phyloP scores from a whole-genome alignment of 202 grass and related monocot genomes.

The Eragrostis tef region DNA sequence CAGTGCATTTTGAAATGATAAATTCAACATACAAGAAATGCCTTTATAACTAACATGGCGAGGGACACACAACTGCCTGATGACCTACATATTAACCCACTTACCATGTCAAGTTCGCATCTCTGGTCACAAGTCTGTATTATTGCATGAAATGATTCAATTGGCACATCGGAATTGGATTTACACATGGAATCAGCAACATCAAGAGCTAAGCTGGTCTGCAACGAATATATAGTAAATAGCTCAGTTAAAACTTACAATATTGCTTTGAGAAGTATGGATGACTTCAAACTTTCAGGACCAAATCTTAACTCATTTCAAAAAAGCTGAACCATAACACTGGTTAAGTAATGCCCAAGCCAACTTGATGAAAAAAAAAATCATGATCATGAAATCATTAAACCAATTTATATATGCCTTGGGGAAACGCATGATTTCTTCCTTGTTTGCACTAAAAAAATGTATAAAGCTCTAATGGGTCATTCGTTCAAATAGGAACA shows the following conservation, averaged over 20 bases:
- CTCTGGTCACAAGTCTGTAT: constrained; percentile 75
- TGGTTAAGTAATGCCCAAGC: constrained; percentile 18
- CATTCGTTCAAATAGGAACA: constrained; percentile 25
- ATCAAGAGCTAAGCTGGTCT: constrained; percentile 81
- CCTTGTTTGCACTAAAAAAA: neutral
- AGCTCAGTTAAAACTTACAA: constrained; percentile 13
- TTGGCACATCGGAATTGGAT: constrained; percentile 59
- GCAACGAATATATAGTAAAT: constrained; percentile 47
- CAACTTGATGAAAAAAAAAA: constrained; percentile 25
- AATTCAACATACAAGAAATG: constrained; percentile 33
- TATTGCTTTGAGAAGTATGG: constrained; percentile 16
- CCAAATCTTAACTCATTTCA: neutral
- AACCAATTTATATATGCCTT: constrained; percentile 20
- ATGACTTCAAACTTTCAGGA: constrained; percentile 13
- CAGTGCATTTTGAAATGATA: constrained; percentile 13
- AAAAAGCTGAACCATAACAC: neutral
- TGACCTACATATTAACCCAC: constrained; percentile 35
- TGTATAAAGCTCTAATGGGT: neutral
- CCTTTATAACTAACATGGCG: constrained; percentile 1
- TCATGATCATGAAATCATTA: constrained; percentile 12
- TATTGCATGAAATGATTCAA: constrained; percentile 76
- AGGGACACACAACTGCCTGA: constrained; percentile 27
- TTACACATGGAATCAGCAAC: constrained; percentile 70
- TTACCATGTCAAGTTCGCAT: constrained; percentile 86
- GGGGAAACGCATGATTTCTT: constrained; percentile 9